Evolutionary conservation across 139 green algal genomes (phyloP), one percentile per base, ranked within the genome.

Genomic region (Coelastrella sp.): DNA sequence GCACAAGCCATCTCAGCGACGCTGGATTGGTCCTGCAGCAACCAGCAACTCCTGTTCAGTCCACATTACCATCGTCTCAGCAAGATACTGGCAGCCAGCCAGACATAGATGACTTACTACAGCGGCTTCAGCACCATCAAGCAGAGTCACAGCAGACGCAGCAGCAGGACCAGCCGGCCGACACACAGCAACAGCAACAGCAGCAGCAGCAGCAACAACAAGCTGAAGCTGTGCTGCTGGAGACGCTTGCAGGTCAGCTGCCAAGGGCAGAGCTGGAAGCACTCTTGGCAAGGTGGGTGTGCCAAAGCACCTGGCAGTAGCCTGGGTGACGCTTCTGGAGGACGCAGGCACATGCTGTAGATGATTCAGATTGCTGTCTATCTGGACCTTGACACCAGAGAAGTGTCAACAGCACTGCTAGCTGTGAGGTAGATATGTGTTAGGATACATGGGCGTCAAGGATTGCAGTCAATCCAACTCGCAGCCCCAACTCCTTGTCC

Each of bases 1-100:
- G 17, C 27, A 13, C 57, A 4, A 81, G 81, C 32, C 71, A 87
- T 41, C 59, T 87, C 5, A 74, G 45, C 23, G 81, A 87, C 53
- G 81, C 81, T 57, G 81, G 81, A 25, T 41, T 87, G 25, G 69
- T 87, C 25, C 41, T 87, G 2, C 50, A 87, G 3, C 21, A 68
- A 13, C 13, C 67, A 60, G 21, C 35, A 37, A 5, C 21, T 41
- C 80, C 64, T 32, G 4, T 9, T 17, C 5, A n/a, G 51, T 21
- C 57, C 51, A n/a, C 38, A 62, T 32, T 37, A 74, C 57, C 30
- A 69, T 51, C 25, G n/a, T 27, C 57, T 43, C 34, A 84, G 38
- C 57, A 57, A 51, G 53, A 66, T 3, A 60, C 21, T n/a, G 43
- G 9, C 19, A 21, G 40, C 4, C 17, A n/a, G 1, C 37, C 21